Evolutionary conservation across 768 basidiomycete species (phyloP).

Genomic region (Rhizopogon sp.): DNA sequence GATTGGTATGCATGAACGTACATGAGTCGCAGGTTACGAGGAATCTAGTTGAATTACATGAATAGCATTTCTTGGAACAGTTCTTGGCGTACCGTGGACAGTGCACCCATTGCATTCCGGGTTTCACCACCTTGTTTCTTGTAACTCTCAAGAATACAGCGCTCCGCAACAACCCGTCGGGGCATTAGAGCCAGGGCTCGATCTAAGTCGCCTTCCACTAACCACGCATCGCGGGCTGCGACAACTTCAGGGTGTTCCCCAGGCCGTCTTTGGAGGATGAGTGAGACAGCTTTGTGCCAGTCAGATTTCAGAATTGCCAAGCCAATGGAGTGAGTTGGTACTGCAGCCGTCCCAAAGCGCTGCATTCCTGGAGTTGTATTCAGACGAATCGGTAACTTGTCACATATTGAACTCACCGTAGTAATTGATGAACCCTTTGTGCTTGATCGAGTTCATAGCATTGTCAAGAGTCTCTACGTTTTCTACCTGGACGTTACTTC

Average conservation of each 20-base stretch:
- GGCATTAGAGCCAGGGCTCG: constrained; percentile 86
- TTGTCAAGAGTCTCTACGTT: constrained; percentile 67
- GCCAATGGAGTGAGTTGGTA: constrained; percentile 94
- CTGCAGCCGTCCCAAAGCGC: constrained; percentile 93
- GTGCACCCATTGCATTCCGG: constrained; percentile 80
- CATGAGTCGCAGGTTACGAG: constrained; percentile 91
- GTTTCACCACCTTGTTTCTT: constrained; percentile 75
- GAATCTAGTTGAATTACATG: constrained; percentile 59
- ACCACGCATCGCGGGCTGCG: constrained; percentile 80
- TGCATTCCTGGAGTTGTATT: constrained; percentile 76
- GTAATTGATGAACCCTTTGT: constrained; percentile 94
- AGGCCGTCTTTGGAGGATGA: constrained; percentile 77
- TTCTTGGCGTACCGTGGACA: constrained; percentile 58
- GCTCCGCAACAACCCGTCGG: constrained; percentile 87
- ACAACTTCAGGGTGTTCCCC: constrained; percentile 94
- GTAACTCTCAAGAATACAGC: constrained; percentile 87
- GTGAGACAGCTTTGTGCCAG: constrained; percentile 82
- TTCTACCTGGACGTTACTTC: constrained; percentile 75
- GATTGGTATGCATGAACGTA: constrained; percentile 99
- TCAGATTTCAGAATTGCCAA: constrained; percentile 84
- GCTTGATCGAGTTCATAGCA: constrained; percentile 72
- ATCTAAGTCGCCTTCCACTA: constrained; percentile 75
- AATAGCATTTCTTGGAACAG: neutral
- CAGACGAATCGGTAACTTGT: constrained; percentile 5
- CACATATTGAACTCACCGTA: constrained; percentile 56